Conservation (phyloP, 2,329 filamentous ascomycete genomes). For the Epichloe festucae region DNA sequence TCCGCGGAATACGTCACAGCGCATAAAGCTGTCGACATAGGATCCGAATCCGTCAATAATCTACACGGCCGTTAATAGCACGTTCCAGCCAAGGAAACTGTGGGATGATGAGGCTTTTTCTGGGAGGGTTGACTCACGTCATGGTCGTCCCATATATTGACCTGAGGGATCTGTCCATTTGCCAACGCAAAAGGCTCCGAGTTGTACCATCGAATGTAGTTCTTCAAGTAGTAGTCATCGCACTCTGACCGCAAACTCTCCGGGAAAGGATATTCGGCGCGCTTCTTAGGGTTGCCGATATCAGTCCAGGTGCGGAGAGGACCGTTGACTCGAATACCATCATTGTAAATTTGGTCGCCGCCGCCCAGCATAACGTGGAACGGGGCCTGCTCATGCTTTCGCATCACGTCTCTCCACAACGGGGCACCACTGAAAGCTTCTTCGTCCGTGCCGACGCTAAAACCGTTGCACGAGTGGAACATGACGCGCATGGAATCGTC, state of each 20-base stretch:
- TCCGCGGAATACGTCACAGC: constrained; percentile 79
- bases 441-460: constrained; percentile 77
- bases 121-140: constrained; percentile 38
- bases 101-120: not conserved
- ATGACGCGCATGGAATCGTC: constrained; percentile 92
- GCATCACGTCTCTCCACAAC: constrained; percentile 86
- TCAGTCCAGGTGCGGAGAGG: constrained; percentile 73
- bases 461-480: constrained; percentile 98
- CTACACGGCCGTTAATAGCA: constrained; percentile 30
- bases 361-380: constrained; percentile 95
- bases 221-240: constrained; percentile 82
- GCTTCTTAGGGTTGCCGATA: constrained; percentile 71
- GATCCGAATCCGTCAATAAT: constrained; percentile 90
- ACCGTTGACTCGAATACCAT: constrained; percentile 74
- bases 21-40: constrained; percentile 90
- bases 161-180: constrained; percentile 83
- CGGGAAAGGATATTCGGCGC: constrained; percentile 65
- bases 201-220: constrained; percentile 76
- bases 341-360: constrained; percentile 94
- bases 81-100: not conserved
- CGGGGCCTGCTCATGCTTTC: constrained; percentile 63
- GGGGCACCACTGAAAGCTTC: constrained; percentile 81
- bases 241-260: constrained; percentile 68
- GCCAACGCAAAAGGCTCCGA: constrained; percentile 74
- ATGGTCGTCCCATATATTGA: constrained; percentile 98